Conservation (phyloP, 805 yeast genomes). For the Starmera caribaea region DNA sequence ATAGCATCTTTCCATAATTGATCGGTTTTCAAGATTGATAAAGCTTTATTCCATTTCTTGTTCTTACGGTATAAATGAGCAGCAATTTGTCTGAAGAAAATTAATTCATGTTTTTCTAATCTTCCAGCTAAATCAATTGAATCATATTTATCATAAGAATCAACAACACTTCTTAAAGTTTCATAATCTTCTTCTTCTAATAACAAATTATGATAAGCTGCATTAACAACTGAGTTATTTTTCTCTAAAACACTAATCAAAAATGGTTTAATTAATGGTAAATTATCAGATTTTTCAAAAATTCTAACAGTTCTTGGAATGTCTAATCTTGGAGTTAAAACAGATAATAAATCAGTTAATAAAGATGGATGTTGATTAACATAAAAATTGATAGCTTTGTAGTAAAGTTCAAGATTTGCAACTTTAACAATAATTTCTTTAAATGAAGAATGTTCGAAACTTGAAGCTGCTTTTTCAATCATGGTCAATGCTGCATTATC, state of each 20-base stretch:
- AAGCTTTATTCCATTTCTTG: constrained; percentile 87
- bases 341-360: constrained; percentile 77
- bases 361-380: constrained; percentile 87
- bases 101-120: constrained; percentile 81
- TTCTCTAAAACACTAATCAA: constrained; percentile 83
- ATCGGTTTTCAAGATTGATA: constrained; percentile 81
- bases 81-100: constrained; percentile 94
- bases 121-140: constrained; percentile 86
- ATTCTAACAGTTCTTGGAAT: constrained; percentile 90
- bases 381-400: constrained; percentile 94
- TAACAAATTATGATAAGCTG: constrained; percentile 89
- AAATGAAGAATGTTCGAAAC: constrained; percentile 89
- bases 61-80: constrained; percentile 90
- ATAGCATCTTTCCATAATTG: constrained; percentile 93
- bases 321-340: constrained; percentile 81
- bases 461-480: constrained; percentile 90
- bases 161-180: constrained; percentile 79
- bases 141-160: constrained; percentile 84
- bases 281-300: constrained; percentile 90
- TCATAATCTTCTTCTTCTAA: constrained; percentile 96
- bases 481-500: constrained; percentile 95
- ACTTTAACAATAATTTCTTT: constrained; percentile 93
- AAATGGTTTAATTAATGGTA: constrained; percentile 94
- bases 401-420: constrained; percentile 91
- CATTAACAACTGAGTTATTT: constrained; percentile 85